Evolutionary conservation across 768 basidiomycete species (phyloP), one percentile per base, ranked within the genome.

Genomic region (Hypholoma sublateritium): DNA sequence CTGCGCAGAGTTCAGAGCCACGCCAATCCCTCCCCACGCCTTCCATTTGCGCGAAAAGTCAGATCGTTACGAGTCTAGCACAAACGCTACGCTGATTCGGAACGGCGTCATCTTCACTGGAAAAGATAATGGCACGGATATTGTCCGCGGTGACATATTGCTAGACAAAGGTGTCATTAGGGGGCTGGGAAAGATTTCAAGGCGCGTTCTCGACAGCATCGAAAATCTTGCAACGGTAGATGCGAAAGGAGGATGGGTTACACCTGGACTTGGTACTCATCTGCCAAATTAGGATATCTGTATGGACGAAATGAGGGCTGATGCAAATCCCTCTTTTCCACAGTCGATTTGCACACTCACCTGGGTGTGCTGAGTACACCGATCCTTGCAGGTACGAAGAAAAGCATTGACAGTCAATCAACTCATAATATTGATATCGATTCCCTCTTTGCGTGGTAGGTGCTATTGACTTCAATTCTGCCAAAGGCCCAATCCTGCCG

Each of bases 341-440:
- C 45, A 84, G 86, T 91, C 28, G 88, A 91, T 64, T 70, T 90
- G 62, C 85, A 93, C 69, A 91, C 91, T 4, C 93, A 95, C 67
- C 70, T 94, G 41, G 95, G 92, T 3, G 74, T 95, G 5, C 69
- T 81, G 59, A 84, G 87, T 42, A 66, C 80, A 13, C 95, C 95
- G 69, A 84, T 66, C 45, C 62, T 59, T 80, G 78, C 67, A 55
- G 80, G 70, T 77, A 60, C 47, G 12, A 17, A 17, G n/a, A 16
- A 44, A 44, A 16, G 17, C 11, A 3, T 21, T 11, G 13, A 44
- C 16, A 42, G 39, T 42, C 17, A 13, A 17, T 44, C 52, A 34
- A 57, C 55, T 62, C 34, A 45, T 47, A 24, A 50, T 8, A 34
- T 32, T 9, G 13, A 21, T 48, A 21, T 3, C 44, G 19, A 5